phyloP scores from a whole-genome alignment of 106 monocot species.

The Allium sativum region DNA sequence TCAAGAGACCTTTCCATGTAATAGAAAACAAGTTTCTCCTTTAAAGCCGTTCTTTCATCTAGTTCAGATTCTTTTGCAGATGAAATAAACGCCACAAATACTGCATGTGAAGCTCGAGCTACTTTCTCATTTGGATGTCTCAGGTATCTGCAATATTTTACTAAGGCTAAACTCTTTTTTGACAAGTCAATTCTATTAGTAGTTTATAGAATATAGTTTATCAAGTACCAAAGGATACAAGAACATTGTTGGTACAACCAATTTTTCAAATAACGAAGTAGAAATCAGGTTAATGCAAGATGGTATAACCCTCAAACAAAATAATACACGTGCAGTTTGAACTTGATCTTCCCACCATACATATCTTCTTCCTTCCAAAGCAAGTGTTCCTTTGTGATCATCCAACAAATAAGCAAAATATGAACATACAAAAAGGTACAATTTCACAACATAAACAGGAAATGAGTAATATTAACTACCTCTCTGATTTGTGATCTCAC shows the following conservation, averaged over 20 bases:
- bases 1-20: conserved; percentile 79
- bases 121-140: conserved; percentile 85
- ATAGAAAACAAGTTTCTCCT: conserved; percentile 80
- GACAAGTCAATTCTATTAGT: not conserved
- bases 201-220: not conserved
- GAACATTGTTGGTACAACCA: conserved; percentile 68
- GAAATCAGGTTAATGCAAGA: conserved; percentile 59
- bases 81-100: conserved; percentile 75
- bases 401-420: not conserved
- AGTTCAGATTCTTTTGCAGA: conserved; percentile 53
- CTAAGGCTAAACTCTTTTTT: conserved; percentile 16
- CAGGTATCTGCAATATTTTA: conserved; percentile 49
- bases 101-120: conserved; percentile 81
- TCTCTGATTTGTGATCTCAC: conserved; percentile 41
- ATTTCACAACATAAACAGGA: not conserved
- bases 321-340: conserved; percentile 77
- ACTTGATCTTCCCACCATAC: conserved; percentile 78
- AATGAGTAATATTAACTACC: conserved; percentile 19
- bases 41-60: conserved; percentile 41
- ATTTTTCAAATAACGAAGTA: conserved; percentile 39
- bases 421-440: conserved; percentile 1
- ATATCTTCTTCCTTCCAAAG: conserved; percentile 37
- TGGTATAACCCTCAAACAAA: conserved; percentile 80
- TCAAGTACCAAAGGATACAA: conserved; percentile 67
- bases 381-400: conserved; percentile 17